phyloP scores from a whole-genome alignment of 495 filamentous ascomycete genomes.

The Polyplosphaeria fusca region DNA sequence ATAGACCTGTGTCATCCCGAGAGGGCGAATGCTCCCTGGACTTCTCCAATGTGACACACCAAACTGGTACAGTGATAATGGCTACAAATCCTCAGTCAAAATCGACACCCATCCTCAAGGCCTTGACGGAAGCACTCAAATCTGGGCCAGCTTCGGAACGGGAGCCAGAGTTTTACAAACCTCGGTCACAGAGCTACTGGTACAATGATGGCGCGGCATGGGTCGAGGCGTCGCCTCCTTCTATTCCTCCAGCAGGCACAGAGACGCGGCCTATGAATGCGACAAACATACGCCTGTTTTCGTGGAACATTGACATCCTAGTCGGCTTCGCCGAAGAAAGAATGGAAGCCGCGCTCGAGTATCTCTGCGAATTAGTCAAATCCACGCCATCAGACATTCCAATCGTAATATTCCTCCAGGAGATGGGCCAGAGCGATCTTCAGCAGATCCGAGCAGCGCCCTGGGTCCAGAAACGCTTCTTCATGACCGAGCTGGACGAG shows the following conservation, averaged over 20 bases:
- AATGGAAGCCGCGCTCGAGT: conserved; percentile 45
- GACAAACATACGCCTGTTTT: conserved; percentile 26
- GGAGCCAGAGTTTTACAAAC: conserved; percentile 15
- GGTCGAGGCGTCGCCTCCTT: background rate
- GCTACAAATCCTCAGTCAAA: background rate
- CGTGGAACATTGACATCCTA: conserved; percentile 56
- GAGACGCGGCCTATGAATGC: background rate
- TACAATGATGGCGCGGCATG: conserved; percentile 12
- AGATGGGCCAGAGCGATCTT: conserved; percentile 48
- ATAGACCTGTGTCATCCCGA: too few species aligned
- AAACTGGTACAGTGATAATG: too few species aligned
- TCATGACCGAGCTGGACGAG: conserved; percentile 47
- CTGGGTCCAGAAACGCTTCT: conserved; percentile 49
- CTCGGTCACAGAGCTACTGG: conserved; percentile 30
- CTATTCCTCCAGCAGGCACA: background rate
- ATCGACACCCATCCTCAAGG: background rate
- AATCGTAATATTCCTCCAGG: conserved; percentile 51
- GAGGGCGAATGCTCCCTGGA: too few species aligned
- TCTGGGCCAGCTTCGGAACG: background rate
- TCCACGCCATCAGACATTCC: conserved; percentile 18
- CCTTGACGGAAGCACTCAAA: background rate
- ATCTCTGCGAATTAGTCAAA: conserved; percentile 40
- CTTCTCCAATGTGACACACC: too few species aligned
- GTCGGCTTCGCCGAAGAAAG: conserved; percentile 39
- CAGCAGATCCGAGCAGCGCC: conserved; percentile 37